These are phyloP conservation scores for Mycena vitilis DNA, from an alignment of 768 basidiomycete genomes.

Conservation along the genomic window DNA sequence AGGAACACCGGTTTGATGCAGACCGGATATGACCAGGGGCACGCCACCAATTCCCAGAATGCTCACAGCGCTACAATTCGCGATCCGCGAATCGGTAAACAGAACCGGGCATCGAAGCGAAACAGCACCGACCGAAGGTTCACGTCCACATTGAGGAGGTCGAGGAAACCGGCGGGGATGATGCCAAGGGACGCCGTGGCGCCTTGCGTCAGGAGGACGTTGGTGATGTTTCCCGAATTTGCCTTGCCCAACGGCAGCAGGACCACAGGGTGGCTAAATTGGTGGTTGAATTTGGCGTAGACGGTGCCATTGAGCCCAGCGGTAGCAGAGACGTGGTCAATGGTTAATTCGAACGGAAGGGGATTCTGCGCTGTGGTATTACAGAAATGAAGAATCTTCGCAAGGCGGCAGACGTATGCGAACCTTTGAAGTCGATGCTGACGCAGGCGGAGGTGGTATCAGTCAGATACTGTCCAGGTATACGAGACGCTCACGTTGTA, in stretches of 20 bases:
- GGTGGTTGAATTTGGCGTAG: slow-evolving; percentile 69
- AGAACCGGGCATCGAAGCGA: too few relatives aligned
- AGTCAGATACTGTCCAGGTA: slow-evolving; percentile 16
- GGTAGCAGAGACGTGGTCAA: slow-evolving; percentile 53
- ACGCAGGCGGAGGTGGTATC: slow-evolving; percentile 46
- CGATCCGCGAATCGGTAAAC: not conserved
- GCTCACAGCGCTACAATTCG: not conserved
- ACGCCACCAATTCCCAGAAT: slow-evolving; percentile 65
- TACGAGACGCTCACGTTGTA: slow-evolving; percentile 44
- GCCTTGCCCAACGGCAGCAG: slow-evolving; percentile 61
- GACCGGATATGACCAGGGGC: slow-evolving; percentile 62
- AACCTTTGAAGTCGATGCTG: slow-evolving; percentile 52
- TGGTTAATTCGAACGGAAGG: slow-evolving; percentile 56
- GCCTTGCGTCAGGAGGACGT: slow-evolving; percentile 69
- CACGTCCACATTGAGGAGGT: slow-evolving; percentile 56
- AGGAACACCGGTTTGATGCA: slow-evolving; percentile 65
- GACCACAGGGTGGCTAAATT: slow-evolving; percentile 62
- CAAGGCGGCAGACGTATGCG: not conserved
- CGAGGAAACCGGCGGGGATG: slow-evolving; percentile 64
- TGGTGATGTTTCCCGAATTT: slow-evolving; percentile 67
- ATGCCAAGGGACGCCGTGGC: slow-evolving; percentile 61
- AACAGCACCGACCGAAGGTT: slow-evolving; percentile 47
- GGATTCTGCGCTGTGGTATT: slow-evolving; percentile 52
- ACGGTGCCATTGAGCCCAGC: slow-evolving; percentile 64
- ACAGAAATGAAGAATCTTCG: not conserved